Conservation (phyloP, 352 stramenopile genomes). For the Elongisporangium senticosum region DNA sequence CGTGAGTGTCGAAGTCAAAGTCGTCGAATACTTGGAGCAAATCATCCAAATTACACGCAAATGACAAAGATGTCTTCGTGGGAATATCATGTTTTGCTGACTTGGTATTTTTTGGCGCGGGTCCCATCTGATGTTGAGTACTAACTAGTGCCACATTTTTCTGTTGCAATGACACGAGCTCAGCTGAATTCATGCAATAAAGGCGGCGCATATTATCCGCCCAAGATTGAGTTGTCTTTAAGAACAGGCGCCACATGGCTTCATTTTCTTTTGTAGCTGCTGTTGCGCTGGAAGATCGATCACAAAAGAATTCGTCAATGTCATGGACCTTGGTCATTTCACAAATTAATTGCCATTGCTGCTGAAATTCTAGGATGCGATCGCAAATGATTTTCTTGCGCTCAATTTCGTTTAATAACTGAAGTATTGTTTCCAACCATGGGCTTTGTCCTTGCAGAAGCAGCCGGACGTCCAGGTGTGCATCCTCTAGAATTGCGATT, state of each 20-base stretch:
- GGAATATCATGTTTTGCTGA: not conserved
- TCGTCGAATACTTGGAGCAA: conserved; percentile 37
- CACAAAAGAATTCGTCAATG: conserved; percentile 55
- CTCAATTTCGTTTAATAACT: conserved; percentile 25
- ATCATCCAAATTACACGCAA: conserved; percentile 16
- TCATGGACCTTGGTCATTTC: conserved; percentile 50
- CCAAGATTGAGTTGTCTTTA: conserved; percentile 29
- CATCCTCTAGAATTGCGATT: conserved; percentile 25
- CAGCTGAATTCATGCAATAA: conserved; percentile 22
- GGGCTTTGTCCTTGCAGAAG: conserved; percentile 40
- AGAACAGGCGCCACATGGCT: conserved; percentile 25
- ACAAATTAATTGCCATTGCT: conserved; percentile 35
- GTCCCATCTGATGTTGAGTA: not conserved
- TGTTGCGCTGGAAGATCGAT: conserved; percentile 8
- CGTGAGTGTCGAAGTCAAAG: conserved; percentile 48
- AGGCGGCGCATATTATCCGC: conserved; percentile 33
- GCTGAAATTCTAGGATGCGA: conserved; percentile 33
- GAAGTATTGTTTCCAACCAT: conserved; percentile 23
- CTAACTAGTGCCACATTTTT: not conserved
- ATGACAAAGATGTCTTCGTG: not conserved
- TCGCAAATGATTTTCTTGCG: conserved; percentile 25
- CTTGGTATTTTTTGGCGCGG: not conserved
- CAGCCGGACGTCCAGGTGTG: conserved; percentile 27
- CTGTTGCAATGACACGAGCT: not conserved
- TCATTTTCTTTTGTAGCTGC: conserved; percentile 1